phyloP scores from a whole-genome alignment of 192 early-diverging fungal genomes.

The Umbelopsis ramanniana region DNA sequence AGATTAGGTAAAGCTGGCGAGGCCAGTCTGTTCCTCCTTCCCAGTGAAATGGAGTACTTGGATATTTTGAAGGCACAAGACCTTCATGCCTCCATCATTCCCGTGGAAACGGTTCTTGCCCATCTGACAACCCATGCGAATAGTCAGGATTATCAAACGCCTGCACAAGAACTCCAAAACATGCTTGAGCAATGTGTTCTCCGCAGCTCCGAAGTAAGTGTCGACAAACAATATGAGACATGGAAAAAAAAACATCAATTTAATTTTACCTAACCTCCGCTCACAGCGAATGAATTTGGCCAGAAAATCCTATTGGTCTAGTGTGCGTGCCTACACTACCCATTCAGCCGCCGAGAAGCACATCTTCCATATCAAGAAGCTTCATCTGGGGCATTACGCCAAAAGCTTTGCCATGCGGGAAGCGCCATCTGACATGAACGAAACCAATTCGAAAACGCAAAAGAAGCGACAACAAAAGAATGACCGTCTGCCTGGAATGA shows the following conservation, averaged over 20 bases:
- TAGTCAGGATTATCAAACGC: slow-evolving; percentile 50
- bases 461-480: slow-evolving; percentile 42
- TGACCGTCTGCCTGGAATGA: slow-evolving; percentile 39
- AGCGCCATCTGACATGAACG: slow-evolving; percentile 74
- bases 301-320: slow-evolving; percentile 83
- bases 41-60: slow-evolving; percentile 84
- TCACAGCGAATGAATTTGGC: slow-evolving; percentile 63
- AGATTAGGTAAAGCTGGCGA: slow-evolving; percentile 89
- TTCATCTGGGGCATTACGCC: slow-evolving; percentile 97
- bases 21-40: slow-evolving; percentile 86
- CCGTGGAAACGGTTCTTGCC: slow-evolving; percentile 66
- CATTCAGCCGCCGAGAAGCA: slow-evolving; percentile 82
- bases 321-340: slow-evolving; percentile 93
- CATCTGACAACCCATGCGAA: slow-evolving; percentile 59
- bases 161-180: slow-evolving; percentile 57
- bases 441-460: slow-evolving; percentile 46
- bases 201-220: slow-evolving; percentile 58
- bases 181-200: slow-evolving; percentile 76
- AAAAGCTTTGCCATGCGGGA: slow-evolving; percentile 97
- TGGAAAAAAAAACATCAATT: too few species aligned
- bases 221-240: background rate
- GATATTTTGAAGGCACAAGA: slow-evolving; percentile 68
- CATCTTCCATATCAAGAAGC: slow-evolving; percentile 93
- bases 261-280: background rate
- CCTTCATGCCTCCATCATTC: slow-evolving; percentile 50